Conservation (phyloP, 2,329 filamentous ascomycete genomes). For the Ceratocystis eucalypticola region DNA sequence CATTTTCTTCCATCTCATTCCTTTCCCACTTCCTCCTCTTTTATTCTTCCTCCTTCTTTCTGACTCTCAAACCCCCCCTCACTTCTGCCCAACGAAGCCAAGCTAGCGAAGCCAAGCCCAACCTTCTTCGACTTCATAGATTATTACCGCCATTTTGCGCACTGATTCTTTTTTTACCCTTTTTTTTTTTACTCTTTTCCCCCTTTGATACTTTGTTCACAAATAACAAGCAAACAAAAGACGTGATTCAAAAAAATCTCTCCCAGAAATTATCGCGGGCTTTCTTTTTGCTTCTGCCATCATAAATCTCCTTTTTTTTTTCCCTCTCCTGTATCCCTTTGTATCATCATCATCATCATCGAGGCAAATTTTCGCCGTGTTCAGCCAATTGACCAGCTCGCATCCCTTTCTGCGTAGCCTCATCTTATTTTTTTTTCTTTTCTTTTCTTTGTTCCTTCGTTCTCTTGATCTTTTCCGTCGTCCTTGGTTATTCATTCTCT, state of each 20-base stretch:
- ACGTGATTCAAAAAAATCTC: background rate
- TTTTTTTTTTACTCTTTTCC: background rate
- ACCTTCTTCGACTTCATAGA: background rate
- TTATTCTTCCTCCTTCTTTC: constrained; percentile 6
- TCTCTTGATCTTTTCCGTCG: background rate
- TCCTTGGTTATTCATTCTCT: background rate
- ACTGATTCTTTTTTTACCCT: background rate
- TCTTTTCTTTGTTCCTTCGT: background rate
- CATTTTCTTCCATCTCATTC: constrained; percentile 1
- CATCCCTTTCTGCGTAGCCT: constrained; percentile 1
- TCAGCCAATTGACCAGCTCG: background rate
- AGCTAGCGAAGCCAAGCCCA: background rate
- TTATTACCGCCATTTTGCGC: background rate
- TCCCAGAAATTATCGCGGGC: background rate
- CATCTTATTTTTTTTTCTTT: background rate
- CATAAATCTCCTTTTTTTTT: background rate
- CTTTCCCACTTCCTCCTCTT: constrained; percentile 2
- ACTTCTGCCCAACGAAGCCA: constrained; percentile 6
- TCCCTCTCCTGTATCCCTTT: background rate
- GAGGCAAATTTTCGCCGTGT: background rate
- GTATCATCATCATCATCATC: constrained; percentile 6
- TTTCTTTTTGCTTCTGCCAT: background rate
- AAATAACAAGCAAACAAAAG: background rate
- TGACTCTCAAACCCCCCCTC: background rate
- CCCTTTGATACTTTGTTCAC: background rate